Evolutionary conservation across 176 grass and related monocot species (phyloP).

Genomic region (Rhipidocladum racemiflorum): DNA sequence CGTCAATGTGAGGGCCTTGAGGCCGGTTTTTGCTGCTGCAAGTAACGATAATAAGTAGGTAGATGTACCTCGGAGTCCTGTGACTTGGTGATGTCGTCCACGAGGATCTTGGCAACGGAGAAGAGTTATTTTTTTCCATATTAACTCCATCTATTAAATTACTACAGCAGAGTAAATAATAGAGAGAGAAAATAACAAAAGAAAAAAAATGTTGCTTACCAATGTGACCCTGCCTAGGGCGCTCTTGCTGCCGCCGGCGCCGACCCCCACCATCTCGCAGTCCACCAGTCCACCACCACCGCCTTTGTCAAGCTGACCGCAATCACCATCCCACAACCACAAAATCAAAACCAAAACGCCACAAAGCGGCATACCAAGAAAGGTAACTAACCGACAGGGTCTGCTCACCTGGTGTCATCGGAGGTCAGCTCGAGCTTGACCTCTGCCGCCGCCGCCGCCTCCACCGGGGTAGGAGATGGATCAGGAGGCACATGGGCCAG

Average conservation of each 20-base stretch:
- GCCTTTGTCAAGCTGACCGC: slow-evolving; percentile 65
- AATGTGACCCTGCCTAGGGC: slow-evolving; percentile 79
- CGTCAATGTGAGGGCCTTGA: background rate
- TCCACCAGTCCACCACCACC: slow-evolving; percentile 80
- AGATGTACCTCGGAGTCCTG: slow-evolving; percentile 81
- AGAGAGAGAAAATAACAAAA: background rate
- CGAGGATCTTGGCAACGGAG: slow-evolving; percentile 81
- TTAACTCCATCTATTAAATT: too few relatives aligned
- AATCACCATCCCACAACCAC: background rate
- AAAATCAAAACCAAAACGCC: slow-evolving; percentile 20
- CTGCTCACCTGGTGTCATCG: slow-evolving; percentile 52
- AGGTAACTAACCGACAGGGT: background rate
- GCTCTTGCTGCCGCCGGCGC: too few relatives aligned
- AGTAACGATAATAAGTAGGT: background rate
- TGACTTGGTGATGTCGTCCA: slow-evolving; percentile 86
- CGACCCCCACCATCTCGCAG: slow-evolving; percentile 97
- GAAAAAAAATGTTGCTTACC: slow-evolving; percentile 34
- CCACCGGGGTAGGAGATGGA: background rate
- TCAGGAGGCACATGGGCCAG: slow-evolving; percentile 21
- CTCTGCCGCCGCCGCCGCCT: background rate
- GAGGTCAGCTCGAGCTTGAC: slow-evolving; percentile 59
- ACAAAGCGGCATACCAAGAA: slow-evolving; percentile 14
- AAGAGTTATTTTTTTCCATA: too few relatives aligned
- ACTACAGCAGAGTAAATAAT: background rate
- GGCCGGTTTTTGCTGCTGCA: background rate